Conservation (phyloP, 306 rosid genomes). For the Gastrolobium villosum region DNA sequence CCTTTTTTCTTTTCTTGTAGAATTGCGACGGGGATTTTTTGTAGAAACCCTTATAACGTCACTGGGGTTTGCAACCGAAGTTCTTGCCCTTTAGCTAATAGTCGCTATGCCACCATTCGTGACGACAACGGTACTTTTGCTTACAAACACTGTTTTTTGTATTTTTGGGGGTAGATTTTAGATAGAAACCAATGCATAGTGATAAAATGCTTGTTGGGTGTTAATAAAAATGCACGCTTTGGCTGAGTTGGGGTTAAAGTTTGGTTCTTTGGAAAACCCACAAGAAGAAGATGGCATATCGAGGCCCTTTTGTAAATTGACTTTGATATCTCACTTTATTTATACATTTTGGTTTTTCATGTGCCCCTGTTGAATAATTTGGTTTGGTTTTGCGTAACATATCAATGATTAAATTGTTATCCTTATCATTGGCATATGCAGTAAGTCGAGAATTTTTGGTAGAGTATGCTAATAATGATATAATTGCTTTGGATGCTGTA, state of each 20-base stretch:
- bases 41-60: conserved; percentile 87
- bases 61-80: conserved; percentile 96
- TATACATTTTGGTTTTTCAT: neutral
- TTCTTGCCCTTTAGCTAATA: conserved; percentile 91
- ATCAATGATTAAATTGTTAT: conserved; percentile 4
- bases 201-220: conserved; percentile 28
- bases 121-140: conserved; percentile 78
- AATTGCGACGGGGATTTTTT: conserved; percentile 77
- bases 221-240: neutral
- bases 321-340: conserved; percentile 11
- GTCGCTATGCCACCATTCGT: conserved; percentile 95
- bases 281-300: neutral
- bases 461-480: conserved; percentile 34
- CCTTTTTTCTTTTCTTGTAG: conserved; percentile 46
- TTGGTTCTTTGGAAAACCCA: conserved; percentile 12
- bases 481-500: conserved; percentile 51
- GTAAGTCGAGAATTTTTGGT: neutral
- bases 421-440: neutral
- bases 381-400: neutral
- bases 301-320: neutral
- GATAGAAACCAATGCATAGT: neutral
- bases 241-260: conserved; percentile 1
- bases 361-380: conserved; percentile 4
- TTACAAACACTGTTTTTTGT: neutral
- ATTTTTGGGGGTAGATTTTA: neutral